A percentile compares a stretch with the other conserved stretches of the same genome.
phyloP scores from a whole-genome alignment of 495 filamentous ascomycete species.

The Penicillium silybi region DNA sequence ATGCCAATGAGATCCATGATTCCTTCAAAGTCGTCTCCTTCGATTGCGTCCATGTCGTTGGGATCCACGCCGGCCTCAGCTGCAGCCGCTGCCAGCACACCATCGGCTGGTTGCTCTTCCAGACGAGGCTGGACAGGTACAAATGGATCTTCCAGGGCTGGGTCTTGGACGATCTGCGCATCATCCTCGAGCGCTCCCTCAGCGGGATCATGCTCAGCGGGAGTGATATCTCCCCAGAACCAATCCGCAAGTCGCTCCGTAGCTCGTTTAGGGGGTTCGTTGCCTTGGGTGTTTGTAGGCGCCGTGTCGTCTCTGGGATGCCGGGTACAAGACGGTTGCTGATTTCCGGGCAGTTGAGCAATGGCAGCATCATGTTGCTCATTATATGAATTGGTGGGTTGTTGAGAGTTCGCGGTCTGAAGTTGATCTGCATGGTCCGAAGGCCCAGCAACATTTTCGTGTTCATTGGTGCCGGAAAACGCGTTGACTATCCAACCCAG shows the following conservation, averaged over 20 bases:
- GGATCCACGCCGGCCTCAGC: conserved; percentile 51
- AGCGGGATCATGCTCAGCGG: conserved; percentile 27
- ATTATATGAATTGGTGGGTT: not conserved
- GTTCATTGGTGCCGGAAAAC: conserved; percentile 26
- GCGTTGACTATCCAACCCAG: conserved; percentile 47
- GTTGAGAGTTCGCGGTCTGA: not conserved
- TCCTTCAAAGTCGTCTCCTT: conserved; percentile 96
- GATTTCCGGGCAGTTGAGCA: not conserved
- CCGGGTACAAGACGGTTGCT: conserved; percentile 1
- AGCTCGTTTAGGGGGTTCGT: conserved; percentile 13
- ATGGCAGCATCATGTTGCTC: not conserved
- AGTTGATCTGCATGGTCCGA: not conserved
- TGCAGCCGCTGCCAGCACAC: conserved; percentile 18
- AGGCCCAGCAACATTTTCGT: conserved; percentile 6
- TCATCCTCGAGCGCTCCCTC: conserved; percentile 41
- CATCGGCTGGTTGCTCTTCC: conserved; percentile 16
- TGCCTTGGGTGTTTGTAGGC: not conserved
- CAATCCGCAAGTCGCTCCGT: conserved; percentile 42
- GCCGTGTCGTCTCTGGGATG: not conserved
- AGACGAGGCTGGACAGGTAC: conserved; percentile 45
- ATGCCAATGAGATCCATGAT: conserved; percentile 95
- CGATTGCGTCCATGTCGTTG: conserved; percentile 58
- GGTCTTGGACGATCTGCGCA: conserved; percentile 54
- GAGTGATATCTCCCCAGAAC: conserved; percentile 60
- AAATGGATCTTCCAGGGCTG: conserved; percentile 61